A percentile compares a stretch with the other conserved stretches of the same genome.
Evolutionary conservation across 768 basidiomycete species (phyloP).

Genomic region (Podaxis mareebaensis): DNA sequence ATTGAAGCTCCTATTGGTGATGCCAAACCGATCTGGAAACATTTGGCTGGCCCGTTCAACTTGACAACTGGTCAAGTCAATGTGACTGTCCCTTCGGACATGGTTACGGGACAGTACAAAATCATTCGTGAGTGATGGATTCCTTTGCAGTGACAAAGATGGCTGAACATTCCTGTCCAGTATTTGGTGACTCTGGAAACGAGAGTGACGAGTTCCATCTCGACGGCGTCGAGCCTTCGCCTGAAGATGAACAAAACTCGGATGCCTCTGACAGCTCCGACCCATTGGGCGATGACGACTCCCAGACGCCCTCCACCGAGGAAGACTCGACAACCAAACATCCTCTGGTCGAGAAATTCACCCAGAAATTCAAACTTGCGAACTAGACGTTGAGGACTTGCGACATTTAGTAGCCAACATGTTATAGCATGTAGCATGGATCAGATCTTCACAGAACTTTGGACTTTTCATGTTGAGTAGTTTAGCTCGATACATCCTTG

Average conservation of each 20-base stretch:
- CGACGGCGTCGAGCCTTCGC: conserved; percentile 1
- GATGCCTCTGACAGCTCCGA: not conserved
- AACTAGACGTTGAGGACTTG: no score
- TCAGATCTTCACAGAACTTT: not conserved
- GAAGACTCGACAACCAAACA: not conserved
- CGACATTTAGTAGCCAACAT: not conserved
- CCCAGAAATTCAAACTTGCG: no score
- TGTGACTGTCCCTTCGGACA: conserved; percentile 36
- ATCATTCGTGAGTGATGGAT: conserved; percentile 42
- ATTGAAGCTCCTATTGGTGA: conserved; percentile 25
- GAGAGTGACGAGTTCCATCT: conserved; percentile 40
- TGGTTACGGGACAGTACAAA: conserved; percentile 33
- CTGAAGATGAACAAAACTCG: not conserved
- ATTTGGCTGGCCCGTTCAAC: conserved; percentile 27
- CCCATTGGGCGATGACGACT: not conserved
- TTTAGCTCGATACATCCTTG: not conserved
- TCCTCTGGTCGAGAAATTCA: no score
- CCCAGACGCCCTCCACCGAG: not conserved
- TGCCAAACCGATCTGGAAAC: not conserved
- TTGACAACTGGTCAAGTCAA: conserved; percentile 34
- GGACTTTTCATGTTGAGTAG: not conserved
- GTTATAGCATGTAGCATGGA: not conserved
- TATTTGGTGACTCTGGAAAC: conserved; percentile 53
- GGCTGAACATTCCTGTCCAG: conserved; percentile 24
- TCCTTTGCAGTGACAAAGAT: not conserved